Conservation (phyloP, 345 rosid genomes). For the Ceriops tagal region DNA sequence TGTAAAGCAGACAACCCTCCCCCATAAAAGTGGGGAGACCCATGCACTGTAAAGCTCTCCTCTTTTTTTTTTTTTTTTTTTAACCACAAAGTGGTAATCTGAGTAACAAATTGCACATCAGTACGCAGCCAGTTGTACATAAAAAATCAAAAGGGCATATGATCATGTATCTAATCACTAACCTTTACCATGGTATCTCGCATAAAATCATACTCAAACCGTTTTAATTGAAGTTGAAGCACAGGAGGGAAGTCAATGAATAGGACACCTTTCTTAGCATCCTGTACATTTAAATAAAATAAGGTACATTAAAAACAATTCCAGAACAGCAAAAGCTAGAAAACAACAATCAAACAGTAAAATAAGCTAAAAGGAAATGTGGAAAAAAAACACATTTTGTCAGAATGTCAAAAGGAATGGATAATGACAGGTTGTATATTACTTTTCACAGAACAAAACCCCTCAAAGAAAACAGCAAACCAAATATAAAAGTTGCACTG, state of each 20-base stretch:
- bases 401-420: not conserved
- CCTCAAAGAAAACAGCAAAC: not conserved
- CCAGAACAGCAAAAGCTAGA: not conserved
- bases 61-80: no score
- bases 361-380: no score
- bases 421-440: not conserved
- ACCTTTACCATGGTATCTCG: constrained; percentile 54
- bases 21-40: no score
- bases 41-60: no score
- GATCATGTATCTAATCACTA: constrained; percentile 8
- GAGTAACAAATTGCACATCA: no score
- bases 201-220: constrained; percentile 51
- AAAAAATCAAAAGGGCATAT: no score
- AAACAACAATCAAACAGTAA: not conserved
- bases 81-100: no score
- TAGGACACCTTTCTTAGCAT: constrained; percentile 47
- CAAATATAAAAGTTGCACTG: not conserved
- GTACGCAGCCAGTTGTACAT: no score
- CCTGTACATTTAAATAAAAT: constrained; percentile 27
- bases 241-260: constrained; percentile 91
- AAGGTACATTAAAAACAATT: constrained; percentile 6
- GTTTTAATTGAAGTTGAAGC: constrained; percentile 49
- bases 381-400: no score
- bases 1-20: no score
- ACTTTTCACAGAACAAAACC: not conserved